Percentiles rank a stretch among this genome's conserved stretches.
These are phyloP conservation scores for Lachnellula arida DNA, from an alignment of 2,329 filamentous ascomycete species.

Conservation along the genomic window DNA sequence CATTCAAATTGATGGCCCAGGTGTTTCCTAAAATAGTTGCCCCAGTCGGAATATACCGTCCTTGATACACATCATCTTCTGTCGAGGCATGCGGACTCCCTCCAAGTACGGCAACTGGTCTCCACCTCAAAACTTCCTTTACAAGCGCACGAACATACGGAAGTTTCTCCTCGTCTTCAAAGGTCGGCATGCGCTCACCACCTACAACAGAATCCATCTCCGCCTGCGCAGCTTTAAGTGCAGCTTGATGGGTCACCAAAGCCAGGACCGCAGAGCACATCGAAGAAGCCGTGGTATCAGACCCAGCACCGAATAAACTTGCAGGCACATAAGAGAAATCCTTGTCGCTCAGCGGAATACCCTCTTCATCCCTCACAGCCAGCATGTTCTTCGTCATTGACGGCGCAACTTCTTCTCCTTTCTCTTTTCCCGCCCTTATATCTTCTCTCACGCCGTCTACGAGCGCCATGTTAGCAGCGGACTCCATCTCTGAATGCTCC, in stretches of 20 bases:
- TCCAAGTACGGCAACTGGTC: slow-evolving; percentile 42
- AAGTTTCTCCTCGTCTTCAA: slow-evolving; percentile 35
- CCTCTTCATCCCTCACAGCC: slow-evolving; percentile 21
- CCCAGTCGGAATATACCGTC: slow-evolving; percentile 37
- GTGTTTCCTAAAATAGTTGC: slow-evolving; percentile 35
- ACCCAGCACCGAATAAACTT: slow-evolving; percentile 35
- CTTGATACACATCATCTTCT: slow-evolving; percentile 34
- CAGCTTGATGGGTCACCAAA: slow-evolving; percentile 36
- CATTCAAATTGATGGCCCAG: slow-evolving; percentile 38
- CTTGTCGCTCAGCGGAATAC: slow-evolving; percentile 25
- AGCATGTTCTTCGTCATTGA: slow-evolving; percentile 32
- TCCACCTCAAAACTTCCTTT: slow-evolving; percentile 45
- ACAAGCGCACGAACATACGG: slow-evolving; percentile 40
- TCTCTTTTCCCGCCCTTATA: slow-evolving; percentile 24
- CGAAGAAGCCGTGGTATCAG: slow-evolving; percentile 35
- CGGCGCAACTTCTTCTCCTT: slow-evolving; percentile 29
- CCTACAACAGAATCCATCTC: slow-evolving; percentile 40
- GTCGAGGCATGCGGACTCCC: slow-evolving; percentile 42
- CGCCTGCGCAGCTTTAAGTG: slow-evolving; percentile 36
- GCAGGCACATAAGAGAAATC: slow-evolving; percentile 30
- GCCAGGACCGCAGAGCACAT: slow-evolving; percentile 33
- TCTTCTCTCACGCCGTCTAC: slow-evolving; percentile 31
- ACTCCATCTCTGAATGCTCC: slow-evolving; percentile 18
- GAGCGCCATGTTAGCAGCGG: slow-evolving; percentile 20
- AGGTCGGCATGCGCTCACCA: slow-evolving; percentile 33